phyloP scores from a whole-genome alignment of 441 rosid genomes.

The Theobroma grandiflorum region DNA sequence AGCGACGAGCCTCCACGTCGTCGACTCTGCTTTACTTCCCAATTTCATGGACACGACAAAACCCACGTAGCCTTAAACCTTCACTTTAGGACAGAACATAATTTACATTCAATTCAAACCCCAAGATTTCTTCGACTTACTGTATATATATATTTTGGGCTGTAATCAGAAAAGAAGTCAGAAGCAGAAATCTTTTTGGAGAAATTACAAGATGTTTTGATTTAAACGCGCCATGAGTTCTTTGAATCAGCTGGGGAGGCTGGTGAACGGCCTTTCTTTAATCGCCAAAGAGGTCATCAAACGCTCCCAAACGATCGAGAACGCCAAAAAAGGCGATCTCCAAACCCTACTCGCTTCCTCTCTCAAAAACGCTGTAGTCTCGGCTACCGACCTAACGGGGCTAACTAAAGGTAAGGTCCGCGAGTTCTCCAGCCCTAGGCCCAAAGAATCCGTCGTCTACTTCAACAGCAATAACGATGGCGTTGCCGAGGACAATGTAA shows the following conservation, averaged over 20 bases:
- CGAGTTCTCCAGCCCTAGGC: slow-evolving; percentile 54
- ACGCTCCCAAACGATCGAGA: slow-evolving; percentile 52
- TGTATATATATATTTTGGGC: neutral
- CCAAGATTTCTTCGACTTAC: neutral
- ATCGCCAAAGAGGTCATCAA: slow-evolving; percentile 75
- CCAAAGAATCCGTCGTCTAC: slow-evolving; percentile 71
- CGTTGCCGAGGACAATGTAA: neutral
- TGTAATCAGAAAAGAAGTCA: neutral
- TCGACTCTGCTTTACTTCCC: neutral
- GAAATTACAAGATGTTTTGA: neutral
- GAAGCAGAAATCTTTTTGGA: neutral
- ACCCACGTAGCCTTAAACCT: slow-evolving; percentile 24
- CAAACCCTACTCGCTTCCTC: slow-evolving; percentile 63
- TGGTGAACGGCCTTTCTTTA: slow-evolving; percentile 68
- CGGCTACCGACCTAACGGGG: slow-evolving; percentile 80
- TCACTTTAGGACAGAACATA: neutral
- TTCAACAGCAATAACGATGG: slow-evolving; percentile 41
- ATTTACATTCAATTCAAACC: neutral
- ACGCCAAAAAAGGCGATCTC: slow-evolving; percentile 61
- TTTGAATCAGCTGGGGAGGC: slow-evolving; percentile 65
- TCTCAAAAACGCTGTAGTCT: slow-evolving; percentile 64
- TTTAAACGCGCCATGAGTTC: slow-evolving; percentile 54
- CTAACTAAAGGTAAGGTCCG: slow-evolving; percentile 76
- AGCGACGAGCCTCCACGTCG: slow-evolving; percentile 13
- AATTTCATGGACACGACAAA: slow-evolving; percentile 24